A percentile compares a stretch with the other conserved stretches of the same genome.
Evolutionary conservation across 305 asterid genomes (phyloP).

Genomic region (Rubia balearica): DNA sequence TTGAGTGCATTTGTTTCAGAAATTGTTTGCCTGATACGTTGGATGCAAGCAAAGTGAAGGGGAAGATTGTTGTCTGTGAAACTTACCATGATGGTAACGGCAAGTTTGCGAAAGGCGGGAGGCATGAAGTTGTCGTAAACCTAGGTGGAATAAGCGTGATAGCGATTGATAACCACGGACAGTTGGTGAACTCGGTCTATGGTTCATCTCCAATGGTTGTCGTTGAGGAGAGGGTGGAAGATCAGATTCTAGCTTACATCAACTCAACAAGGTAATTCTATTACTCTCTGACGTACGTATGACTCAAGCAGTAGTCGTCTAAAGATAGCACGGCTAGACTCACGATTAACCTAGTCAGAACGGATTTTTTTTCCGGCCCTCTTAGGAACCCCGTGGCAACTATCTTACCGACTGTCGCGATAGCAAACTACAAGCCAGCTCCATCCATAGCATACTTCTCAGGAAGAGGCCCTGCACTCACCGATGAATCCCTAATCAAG

Average conservation of each 20-base stretch:
- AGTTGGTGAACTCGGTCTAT: not conserved
- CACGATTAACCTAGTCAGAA: too few species aligned
- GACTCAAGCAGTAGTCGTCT: too few species aligned
- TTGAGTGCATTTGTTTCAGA: slow-evolving; percentile 24
- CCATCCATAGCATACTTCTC: slow-evolving; percentile 69
- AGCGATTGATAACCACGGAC: not conserved
- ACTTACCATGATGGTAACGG: not conserved
- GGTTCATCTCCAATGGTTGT: slow-evolving; percentile 26
- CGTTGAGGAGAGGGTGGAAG: not conserved
- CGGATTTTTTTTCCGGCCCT: not conserved
- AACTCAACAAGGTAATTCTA: slow-evolving; percentile 41
- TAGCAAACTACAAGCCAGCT: slow-evolving; percentile 54
- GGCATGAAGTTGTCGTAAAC: not conserved
- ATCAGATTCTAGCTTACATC: slow-evolving; percentile 40
- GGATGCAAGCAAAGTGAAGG: slow-evolving; percentile 40
- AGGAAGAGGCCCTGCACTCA: slow-evolving; percentile 54
- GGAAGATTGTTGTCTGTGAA: slow-evolving; percentile 55
- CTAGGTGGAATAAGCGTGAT: not conserved
- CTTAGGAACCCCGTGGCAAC: slow-evolving; percentile 50
- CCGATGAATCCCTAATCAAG: slow-evolving; percentile 52
- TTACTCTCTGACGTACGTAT: not conserved
- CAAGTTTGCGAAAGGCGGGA: not conserved
- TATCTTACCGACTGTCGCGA: slow-evolving; percentile 44
- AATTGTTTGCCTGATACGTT: slow-evolving; percentile 45
- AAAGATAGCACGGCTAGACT: too few species aligned